Evolutionary conservation across 2,329 filamentous ascomycete species (phyloP), one percentile per base, ranked within the genome.

Genomic region (Colletotrichum tamarilloi): DNA sequence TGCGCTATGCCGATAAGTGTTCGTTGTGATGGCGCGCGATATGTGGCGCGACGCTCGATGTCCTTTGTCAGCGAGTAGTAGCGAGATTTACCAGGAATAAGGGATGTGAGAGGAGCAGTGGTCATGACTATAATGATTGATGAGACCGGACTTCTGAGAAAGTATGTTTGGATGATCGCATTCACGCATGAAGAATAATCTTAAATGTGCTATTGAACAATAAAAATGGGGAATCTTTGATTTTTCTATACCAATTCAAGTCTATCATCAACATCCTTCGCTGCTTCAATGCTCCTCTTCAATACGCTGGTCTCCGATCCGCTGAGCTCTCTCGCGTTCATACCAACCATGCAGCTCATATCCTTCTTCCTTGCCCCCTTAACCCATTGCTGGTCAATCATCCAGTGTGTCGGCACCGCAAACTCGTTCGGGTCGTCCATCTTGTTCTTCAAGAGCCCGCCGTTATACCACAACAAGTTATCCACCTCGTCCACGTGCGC

Each of bases 401-500:
- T 85, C 82, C 82, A 84, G 42, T 78, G 78, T 7, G 79, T 79
- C 16, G 84, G 82, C 1, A 84, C 78, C 5, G 81, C 78, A 16
- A 81, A 85, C 5, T 79, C 78, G 0, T 77, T 73, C 7, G 78
- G 68, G 22, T 81, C 77, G 8, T 76, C 76, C 5, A 76, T 74
- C 74, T 84, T 84, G 74, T 84, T 83, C 77, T 84, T 85, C 8
- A 85, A 72, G 26, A 86, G 67, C 5, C 84, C 81, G 6, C 84
- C 84, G 59, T 85, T 86, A 24, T 83, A 85, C 84, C 85, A 86
- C 1, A 86, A 73, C 7, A 85, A 74, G 5, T 76, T 76, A 22
- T 82, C 80, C 0, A 74, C 63, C 22, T 82, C 80, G 73, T 87
- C 85, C 1, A 83, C 76, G 69, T 87, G 85, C 0, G 84, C 84